Percentiles rank a stretch among this genome's conserved stretches.
phyloP scores from a whole-genome alignment of 1,284 basidiomycete genomes.

The Rhodotorula sp. region DNA sequence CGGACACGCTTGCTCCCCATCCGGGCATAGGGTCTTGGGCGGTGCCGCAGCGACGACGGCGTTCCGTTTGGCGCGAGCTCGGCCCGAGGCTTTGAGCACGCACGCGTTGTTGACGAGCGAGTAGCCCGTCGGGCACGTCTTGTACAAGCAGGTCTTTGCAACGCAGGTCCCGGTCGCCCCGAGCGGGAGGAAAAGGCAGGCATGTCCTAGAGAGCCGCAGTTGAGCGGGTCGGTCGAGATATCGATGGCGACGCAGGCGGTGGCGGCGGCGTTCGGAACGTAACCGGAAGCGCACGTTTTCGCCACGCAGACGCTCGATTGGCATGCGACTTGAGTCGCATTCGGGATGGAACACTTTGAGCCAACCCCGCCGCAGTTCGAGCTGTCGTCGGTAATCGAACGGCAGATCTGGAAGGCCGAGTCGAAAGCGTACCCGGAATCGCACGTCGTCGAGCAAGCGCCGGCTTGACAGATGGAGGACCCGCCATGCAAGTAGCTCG shows the following conservation, averaged over 20 bases:
- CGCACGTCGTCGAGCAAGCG: too few relatives aligned
- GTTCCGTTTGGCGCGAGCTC: conserved; percentile 28
- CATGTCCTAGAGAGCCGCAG: conserved; percentile 14
- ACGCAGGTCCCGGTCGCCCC: conserved; percentile 14
- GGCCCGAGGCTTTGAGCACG: conserved; percentile 6
- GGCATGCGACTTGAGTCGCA: conserved; percentile 3
- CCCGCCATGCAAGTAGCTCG: conserved; percentile 30
- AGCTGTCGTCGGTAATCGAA: conserved; percentile 9
- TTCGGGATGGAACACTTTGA: conserved; percentile 15
- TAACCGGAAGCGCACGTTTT: conserved; percentile 1
- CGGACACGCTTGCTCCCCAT: conserved; percentile 41
- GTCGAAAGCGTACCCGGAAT: conserved; percentile 30
- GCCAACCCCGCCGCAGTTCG: conserved; percentile 36
- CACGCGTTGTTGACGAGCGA: conserved; percentile 15
- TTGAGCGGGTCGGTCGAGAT: conserved; percentile 15
- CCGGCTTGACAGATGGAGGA: conserved; percentile 11
- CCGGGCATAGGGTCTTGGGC: conserved; percentile 35
- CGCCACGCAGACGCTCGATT: conserved; percentile 1
- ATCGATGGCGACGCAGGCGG: conserved; percentile 10
- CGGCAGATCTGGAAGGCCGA: conserved; percentile 15
- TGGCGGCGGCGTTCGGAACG: conserved; percentile 1
- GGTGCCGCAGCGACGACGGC: conserved; percentile 3
- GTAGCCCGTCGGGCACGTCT: conserved; percentile 16
- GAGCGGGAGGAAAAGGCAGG: conserved; percentile 9
- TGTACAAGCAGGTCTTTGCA: conserved; percentile 6